Evolutionary conservation across 108 stramenopile genomes (phyloP).

Genomic region (Chaetoceros tenuissimus): DNA sequence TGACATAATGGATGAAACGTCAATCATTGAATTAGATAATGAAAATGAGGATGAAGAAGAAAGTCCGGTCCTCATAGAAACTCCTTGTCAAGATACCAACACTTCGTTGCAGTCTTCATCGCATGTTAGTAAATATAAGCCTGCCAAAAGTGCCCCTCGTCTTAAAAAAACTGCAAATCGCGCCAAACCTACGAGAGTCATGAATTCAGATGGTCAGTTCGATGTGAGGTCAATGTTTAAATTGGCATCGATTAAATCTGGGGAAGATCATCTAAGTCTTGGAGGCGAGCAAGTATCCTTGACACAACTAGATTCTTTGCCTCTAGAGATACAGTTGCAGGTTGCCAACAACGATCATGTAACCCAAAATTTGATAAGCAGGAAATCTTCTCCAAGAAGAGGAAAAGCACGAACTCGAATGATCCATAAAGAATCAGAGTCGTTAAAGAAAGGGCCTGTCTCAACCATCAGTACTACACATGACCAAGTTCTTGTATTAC

Average conservation of each 20-base stretch:
- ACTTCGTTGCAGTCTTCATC: neutral
- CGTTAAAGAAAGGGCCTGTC: neutral
- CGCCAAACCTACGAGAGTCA: neutral
- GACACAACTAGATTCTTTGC: constrained; percentile 47
- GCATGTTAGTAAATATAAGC: neutral
- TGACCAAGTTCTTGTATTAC: neutral
- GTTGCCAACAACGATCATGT: constrained; percentile 52
- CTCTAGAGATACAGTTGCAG: constrained; percentile 64
- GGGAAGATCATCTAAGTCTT: constrained; percentile 19
- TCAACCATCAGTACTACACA: neutral
- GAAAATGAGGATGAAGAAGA: neutral
- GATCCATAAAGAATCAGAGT: neutral
- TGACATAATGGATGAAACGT: no score
- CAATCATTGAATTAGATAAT: no score
- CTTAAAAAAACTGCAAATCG: neutral
- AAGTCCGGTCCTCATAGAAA: neutral
- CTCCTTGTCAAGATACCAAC: neutral
- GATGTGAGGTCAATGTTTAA: constrained; percentile 67
- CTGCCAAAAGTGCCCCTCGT: neutral
- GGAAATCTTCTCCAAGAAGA: neutral
- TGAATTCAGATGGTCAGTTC: constrained; percentile 19
- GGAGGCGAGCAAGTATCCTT: constrained; percentile 25
- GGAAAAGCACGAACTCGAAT: neutral
- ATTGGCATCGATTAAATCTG: constrained; percentile 49
- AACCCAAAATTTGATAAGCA: constrained; percentile 8